These are phyloP conservation scores for Fremontodendron californicum DNA, from an alignment of 345 rosid genomes.

Conservation along the genomic window DNA sequence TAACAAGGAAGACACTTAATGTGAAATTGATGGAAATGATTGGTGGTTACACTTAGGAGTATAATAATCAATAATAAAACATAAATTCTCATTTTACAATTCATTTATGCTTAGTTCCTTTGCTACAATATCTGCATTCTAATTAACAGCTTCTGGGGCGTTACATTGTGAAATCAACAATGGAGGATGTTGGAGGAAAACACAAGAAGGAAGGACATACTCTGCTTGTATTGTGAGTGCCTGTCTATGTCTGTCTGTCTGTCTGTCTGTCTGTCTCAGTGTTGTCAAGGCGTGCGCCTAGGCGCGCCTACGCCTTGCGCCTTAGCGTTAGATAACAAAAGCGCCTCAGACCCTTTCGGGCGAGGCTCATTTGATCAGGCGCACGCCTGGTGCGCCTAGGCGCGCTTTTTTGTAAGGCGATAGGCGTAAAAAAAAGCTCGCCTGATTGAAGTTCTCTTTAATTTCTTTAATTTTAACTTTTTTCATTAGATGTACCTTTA, in stretches of 20 bases:
- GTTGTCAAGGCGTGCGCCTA: too few relatives aligned
- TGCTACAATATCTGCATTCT: conserved; percentile 7
- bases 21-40: background rate
- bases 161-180: conserved; percentile 71
- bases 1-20: background rate
- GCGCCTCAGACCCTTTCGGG: too few relatives aligned
- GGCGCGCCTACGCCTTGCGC: too few relatives aligned
- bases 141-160: conserved; percentile 69
- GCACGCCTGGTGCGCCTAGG: too few relatives aligned
- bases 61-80: background rate
- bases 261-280: too few relatives aligned
- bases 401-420: too few relatives aligned
- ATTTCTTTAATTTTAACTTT: too few relatives aligned
- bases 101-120: conserved; percentile 1
- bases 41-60: background rate
- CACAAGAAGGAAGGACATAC: conserved; percentile 52
- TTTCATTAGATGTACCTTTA: too few relatives aligned
- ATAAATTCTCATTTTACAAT: background rate
- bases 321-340: too few relatives aligned
- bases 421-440: too few relatives aligned
- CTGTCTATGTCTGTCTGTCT: background rate
- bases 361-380: too few relatives aligned
- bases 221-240: conserved; percentile 80
- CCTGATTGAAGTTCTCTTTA: too few relatives aligned
- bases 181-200: conserved; percentile 90